Evolutionary conservation across 495 filamentous ascomycete species (phyloP).

Genomic region (Tuber magnatum): DNA sequence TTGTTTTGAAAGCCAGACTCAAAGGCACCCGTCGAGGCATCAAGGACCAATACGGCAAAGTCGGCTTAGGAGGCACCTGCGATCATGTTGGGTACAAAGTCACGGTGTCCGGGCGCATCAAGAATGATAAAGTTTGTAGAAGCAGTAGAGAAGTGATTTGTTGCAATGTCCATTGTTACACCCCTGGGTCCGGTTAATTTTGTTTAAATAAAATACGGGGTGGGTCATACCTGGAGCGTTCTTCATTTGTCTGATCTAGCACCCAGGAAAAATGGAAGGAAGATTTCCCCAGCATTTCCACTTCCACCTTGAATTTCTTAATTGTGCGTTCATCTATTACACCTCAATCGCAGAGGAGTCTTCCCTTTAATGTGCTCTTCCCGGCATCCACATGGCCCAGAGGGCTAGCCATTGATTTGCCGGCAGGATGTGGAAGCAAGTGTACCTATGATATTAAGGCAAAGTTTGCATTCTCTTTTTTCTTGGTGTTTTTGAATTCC

Average conservation of each 20-base stretch:
- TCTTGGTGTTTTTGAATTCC: slow-evolving; percentile 66
- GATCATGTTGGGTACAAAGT: slow-evolving; percentile 99
- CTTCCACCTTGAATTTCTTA: slow-evolving; percentile 79
- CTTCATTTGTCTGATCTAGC: slow-evolving; percentile 79
- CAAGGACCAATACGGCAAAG: slow-evolving; percentile 90
- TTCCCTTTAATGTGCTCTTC: slow-evolving; percentile 95
- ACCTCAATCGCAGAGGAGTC: slow-evolving; percentile 79
- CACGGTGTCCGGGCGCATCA: slow-evolving; percentile 86
- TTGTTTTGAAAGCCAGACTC: slow-evolving; percentile 84
- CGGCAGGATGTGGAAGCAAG: neutral
- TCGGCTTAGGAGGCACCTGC: slow-evolving; percentile 92
- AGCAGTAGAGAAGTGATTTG: slow-evolving; percentile 83
- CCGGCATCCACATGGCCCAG: slow-evolving; percentile 92
- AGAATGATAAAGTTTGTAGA: slow-evolving; percentile 84
- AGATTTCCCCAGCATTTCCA: slow-evolving; percentile 82
- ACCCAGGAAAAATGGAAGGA: slow-evolving; percentile 98
- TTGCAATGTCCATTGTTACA: slow-evolving; percentile 97
- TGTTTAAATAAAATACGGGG: neutral
- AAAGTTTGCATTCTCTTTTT: slow-evolving; percentile 82
- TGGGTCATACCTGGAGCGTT: slow-evolving; percentile 54
- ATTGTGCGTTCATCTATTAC: slow-evolving; percentile 81
- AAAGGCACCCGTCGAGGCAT: slow-evolving; percentile 78
- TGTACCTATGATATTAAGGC: slow-evolving; percentile 89
- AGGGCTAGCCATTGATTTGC: slow-evolving; percentile 10
- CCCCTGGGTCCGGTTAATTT: slow-evolving; percentile 45